Evolutionary conservation across 73 alveolate genomes (phyloP), one percentile per base, ranked within the genome.

Genomic region (Blepharisma stoltei): DNA sequence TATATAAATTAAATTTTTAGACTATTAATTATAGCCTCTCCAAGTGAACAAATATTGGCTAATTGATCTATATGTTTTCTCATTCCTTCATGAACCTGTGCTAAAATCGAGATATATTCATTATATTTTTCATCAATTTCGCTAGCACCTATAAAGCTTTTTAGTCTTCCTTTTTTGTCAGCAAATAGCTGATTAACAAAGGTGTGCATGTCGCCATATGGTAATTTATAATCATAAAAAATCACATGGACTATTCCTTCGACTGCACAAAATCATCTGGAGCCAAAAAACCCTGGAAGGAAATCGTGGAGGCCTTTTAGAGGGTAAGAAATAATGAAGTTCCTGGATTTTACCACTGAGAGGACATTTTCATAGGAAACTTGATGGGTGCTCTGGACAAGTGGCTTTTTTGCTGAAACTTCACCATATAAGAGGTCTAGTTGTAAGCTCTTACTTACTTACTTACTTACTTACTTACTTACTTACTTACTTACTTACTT

Each of bases 271-370:
- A 80, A 80, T 54, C 78, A 78, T 52, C 67, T 41, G 54, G 23
- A 48, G 49, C 54, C 83, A 77, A 82, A 78, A 53, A 41, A 20
- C 0, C 78, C 55, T 18, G 86, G 86, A 6, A 82, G 46, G 60
- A 78, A 83, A 54, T 83, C 83, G 66, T 55, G 75, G 25, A 80
- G 78, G 8, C 87, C 83, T 25, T 52, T 80, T 32, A 25, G 65
- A 21, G 85, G 48, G 48, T 67, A 53, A 6, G 69, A 46, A n/a
- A 73, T 54, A n/a, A 38, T 47, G 20, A 52, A 70, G 20, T 67
- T 60, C 48, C n/a, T 70, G 6, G 84, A 25, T 14, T 83, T 54
- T 0, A 53, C 67, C 32, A 25, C 46, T 23, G 49, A 27, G 27
- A 80, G 79, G 73, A 9, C 38, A 25, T 60, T 60, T 60, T 60